Base-by-base conservation (phyloP, 2,329 filamentous ascomycete species). In the Arachnopeziza araneosa region DNA sequence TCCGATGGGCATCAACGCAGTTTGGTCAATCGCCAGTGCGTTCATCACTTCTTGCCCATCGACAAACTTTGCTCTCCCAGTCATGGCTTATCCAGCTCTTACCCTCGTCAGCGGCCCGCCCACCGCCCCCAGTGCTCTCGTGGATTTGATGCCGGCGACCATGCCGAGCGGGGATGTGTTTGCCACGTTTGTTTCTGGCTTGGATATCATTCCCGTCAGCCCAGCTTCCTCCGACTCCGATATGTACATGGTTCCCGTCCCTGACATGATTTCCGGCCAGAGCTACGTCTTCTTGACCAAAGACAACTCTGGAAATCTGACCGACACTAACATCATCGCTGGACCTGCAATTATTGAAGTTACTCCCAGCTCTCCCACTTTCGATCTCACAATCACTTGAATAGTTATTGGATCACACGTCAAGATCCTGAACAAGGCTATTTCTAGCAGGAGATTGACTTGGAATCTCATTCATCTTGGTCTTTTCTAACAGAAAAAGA, bases 21-120 rank as follows among this genome's bases (percentile, higher is more conserved):
- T 89, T 53, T 87, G 80, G 76, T 85, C 84, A 1, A 80, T 89
- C 21, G 86, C 86, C 0, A 78, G 83, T 0, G 76, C 76, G 50
- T 88, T 88, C 73, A 86, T 89, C 70, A 76, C 71, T 5, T 72
- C 74, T 1, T 88, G 85, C 72, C 83, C 86, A 1, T 63, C 74
- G 7, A 75, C 73, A 65, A 86, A 86, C 70, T 73, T 78, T 0
- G 64, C 74, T 1, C 76, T 88, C 1, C 83, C 85, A 1, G 80
- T 89, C 69, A 84, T 79, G 73, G 80, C 83, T 0, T 87, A 87
- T 74, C 83, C 84, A 5, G 63, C 69, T 14, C 74, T 87, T 2
- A 67, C 70, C 12, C 64, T 73, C 10, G 67, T 66, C 2, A 63
- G 67, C 1, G 68, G 65, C 2, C 32, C 54, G 2, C 66, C 72